phyloP scores from a whole-genome alignment of 2,329 filamentous ascomycete species.

The Talaromyces sp. region DNA sequence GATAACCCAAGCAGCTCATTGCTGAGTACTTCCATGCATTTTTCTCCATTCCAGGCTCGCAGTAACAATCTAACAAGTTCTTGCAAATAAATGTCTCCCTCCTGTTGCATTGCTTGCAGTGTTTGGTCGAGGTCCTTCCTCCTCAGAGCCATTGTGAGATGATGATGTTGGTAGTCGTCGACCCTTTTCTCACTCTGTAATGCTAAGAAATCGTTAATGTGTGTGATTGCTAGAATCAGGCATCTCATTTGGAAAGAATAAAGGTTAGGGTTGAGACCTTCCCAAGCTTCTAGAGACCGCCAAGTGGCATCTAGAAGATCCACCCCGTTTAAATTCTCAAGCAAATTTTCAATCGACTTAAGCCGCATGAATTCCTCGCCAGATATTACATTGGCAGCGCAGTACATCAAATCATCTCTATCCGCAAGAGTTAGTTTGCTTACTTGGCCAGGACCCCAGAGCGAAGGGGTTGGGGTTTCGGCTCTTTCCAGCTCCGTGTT shows the following conservation, averaged over 20 bases:
- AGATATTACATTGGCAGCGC: conserved; percentile 1
- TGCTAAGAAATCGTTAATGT: not conserved
- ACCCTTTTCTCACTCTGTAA: not conserved
- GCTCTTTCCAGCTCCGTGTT: not conserved
- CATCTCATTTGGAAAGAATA: not conserved
- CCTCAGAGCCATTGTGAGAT: conserved; percentile 8
- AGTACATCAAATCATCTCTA: not conserved
- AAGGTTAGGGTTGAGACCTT: not conserved
- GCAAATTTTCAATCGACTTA: not conserved
- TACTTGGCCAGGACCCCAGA: not conserved
- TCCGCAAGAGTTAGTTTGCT: not conserved
- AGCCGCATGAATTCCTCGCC: not conserved
- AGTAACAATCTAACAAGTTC: not conserved
- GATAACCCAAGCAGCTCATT: conserved; percentile 3
- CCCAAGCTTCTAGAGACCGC: conserved; percentile 4
- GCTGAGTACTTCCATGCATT: conserved; percentile 6
- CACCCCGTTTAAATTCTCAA: not conserved
- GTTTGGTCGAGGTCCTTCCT: conserved; percentile 1
- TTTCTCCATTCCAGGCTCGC: not conserved
- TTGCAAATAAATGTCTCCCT: not conserved
- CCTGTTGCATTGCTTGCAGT: conserved; percentile 1
- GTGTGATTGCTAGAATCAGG: not conserved
- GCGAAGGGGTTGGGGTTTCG: not conserved
- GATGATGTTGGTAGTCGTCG: not conserved
- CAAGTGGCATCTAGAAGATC: conserved; percentile 9